Evolutionary conservation across 371 early-diverging fungal genomes (phyloP), one percentile per base, ranked within the genome.

Genomic region (Parasitella parasitica): DNA sequence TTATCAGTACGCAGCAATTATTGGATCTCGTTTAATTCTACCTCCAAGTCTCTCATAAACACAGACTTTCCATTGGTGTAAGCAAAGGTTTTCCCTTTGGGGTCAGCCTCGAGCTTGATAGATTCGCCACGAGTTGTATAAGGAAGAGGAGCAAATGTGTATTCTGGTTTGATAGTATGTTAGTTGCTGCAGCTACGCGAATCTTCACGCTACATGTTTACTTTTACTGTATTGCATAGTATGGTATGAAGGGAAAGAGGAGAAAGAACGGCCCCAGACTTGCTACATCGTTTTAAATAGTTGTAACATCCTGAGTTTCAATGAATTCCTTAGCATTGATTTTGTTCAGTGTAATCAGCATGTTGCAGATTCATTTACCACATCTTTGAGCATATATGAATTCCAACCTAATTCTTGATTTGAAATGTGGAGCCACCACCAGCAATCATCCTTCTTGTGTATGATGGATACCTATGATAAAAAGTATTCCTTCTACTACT

Each of bases 41-140:
- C 94, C 79, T 85, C 85, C 43, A 98, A 70, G 69, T 90, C 86
- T 58, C 97, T 86, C 59, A 98, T 90, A 52, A 94, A 85, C 41
- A 98, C 91, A 6, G 93, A 82, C 62, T 89, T 88, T 26, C 97
- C 97, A 65, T 90, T 96, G 28, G 95, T 88, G 71, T 97, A 98
- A 50, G 93, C 78, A 68, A 98, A 85, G 63, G 82, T 85, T 59
- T 86, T 86, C 34, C 95, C 94, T 59, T 92, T 89, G n/a, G 96
- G 92, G 71, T 94, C 94, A 9, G 82, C 82, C 38, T 86, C 87
- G 38, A 97, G 80, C 52, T 93, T 92, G 49, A 92, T 86, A 20
- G 91, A 68, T 59, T 90, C 89, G 7, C 96, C 96, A 50, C 97
- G 91, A 20, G 73, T 71, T 18, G 97, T 92, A 28, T 82, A 70